Evolutionary conservation across 2,329 filamentous ascomycete species (phyloP).

Genomic region (Pseudocercospora pini-densiflorae): DNA sequence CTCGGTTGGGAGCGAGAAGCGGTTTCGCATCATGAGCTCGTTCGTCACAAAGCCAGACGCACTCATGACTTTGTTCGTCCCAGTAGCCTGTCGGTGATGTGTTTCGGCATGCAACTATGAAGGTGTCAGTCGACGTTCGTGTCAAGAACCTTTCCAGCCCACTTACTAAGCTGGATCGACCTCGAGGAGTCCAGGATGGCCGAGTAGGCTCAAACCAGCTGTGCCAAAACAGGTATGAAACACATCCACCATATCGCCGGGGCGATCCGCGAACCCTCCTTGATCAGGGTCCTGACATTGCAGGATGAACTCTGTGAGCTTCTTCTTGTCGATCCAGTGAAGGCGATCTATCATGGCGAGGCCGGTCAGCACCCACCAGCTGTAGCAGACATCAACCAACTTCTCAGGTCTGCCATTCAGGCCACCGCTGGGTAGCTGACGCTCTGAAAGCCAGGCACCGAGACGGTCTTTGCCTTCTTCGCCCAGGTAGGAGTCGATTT

Average conservation of each 20-base stretch:
- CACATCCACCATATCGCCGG: constrained; percentile 94
- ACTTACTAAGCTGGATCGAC: constrained; percentile 86
- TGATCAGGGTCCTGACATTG: constrained; percentile 82
- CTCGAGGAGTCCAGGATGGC: constrained; percentile 73
- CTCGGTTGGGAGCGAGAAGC: not conserved
- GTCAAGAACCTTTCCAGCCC: constrained; percentile 10
- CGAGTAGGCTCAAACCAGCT: constrained; percentile 83
- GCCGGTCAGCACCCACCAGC: constrained; percentile 97
- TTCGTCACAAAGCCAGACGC: not conserved
- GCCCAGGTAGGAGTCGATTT: constrained; percentile 71
- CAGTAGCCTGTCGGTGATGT: constrained; percentile 65
- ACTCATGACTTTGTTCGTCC: constrained; percentile 36
- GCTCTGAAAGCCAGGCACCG: constrained; percentile 88
- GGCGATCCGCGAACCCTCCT: constrained; percentile 87
- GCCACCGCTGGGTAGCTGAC: constrained; percentile 84
- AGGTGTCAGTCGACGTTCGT: constrained; percentile 18
- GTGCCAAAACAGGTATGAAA: constrained; percentile 93
- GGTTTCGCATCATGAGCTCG: not conserved
- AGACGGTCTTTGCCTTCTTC: constrained; percentile 72
- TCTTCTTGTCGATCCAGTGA: constrained; percentile 90
- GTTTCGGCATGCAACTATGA: constrained; percentile 59
- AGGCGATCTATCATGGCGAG: constrained; percentile 84
- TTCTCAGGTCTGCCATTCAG: constrained; percentile 96
- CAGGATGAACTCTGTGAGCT: constrained; percentile 81
- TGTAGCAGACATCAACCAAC: constrained; percentile 95